Evolutionary conservation across 2,329 filamentous ascomycete genomes (phyloP).

Genomic region (Aspergillus caelatus): DNA sequence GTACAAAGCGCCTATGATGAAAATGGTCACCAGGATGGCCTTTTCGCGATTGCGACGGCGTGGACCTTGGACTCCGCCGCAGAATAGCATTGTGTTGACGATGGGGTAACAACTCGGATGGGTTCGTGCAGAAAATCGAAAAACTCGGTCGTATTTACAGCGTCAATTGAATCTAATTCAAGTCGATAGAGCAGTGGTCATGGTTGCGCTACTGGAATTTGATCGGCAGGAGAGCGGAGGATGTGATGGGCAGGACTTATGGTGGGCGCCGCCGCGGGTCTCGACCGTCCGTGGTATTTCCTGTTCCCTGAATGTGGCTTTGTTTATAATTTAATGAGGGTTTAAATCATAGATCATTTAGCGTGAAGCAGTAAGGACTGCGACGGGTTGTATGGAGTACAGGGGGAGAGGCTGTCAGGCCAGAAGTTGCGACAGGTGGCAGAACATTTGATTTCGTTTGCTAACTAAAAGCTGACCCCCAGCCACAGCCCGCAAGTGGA

Average conservation of each 20-base stretch:
- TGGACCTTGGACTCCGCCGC: constrained; percentile 36
- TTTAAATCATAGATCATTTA: not conserved
- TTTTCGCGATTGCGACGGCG: constrained; percentile 39
- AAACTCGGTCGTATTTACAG: not conserved
- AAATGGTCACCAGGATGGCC: constrained; percentile 37
- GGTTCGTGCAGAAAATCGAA: not conserved
- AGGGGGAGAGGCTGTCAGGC: not conserved
- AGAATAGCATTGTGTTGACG: constrained; percentile 33
- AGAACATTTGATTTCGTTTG: not conserved
- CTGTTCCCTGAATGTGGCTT: not conserved
- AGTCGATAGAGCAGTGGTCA: constrained; percentile 4
- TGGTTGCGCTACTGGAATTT: constrained; percentile 6
- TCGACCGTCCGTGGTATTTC: not conserved
- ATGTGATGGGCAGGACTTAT: not conserved
- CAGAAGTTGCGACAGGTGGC: not conserved
- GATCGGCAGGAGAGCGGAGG: constrained; percentile 3
- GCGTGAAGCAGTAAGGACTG: not conserved
- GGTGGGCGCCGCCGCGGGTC: not conserved
- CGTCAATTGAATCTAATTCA: constrained; percentile 3
- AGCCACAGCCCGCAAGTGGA: not conserved
- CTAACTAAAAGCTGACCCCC: not conserved
- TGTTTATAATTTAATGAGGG: not conserved
- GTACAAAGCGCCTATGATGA: constrained; percentile 36
- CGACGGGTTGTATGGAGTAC: not conserved
- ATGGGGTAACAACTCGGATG: not conserved